Evolutionary conservation across 805 yeast genomes (phyloP), one percentile per base, ranked within the genome.

Genomic region (Suhomyces kilbournensis): DNA sequence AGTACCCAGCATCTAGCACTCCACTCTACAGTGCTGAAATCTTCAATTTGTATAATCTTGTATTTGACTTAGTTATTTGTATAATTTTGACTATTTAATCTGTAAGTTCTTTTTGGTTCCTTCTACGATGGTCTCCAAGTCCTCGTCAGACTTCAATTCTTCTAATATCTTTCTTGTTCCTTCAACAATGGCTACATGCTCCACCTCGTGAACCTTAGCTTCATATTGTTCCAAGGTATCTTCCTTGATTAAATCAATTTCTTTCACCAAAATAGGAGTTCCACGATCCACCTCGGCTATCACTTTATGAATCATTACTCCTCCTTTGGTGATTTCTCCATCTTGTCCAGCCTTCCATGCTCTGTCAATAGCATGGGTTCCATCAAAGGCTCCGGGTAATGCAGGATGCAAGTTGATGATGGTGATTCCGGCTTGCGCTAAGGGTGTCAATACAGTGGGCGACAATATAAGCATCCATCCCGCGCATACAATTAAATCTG

Each of bases 391-490:
- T 25, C 97, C 97, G 1, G 99, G 99, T 54, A 94, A 81, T 0
- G 99, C 98, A 4, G 99, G 99, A 67, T 94, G 99, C 54, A 94
- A 75, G 64, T 94, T 94, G 62, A 94, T 91, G 56, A 94, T 92
- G 35, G 92, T 89, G 26, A 91, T 79, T 1, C 78, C 74, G 3
- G 78, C 82, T 2, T 78, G 67, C 48, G 76, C 81, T 32, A 92
- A 69, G 3, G 92, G 91, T 39, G 74, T 71, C 54, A 94, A 75
- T 59, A 90, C 91, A 19, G 82, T 76, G 3, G 90, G 84, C 1
- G 97, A 88, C 54, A 94, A 76, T 53, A 94, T 94, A 49, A 94
- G 79, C 92, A 94, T 86, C 99, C 99, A 94, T 2, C 99, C 99
- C 4, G 99, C 99, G 72, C 99, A 94, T 5, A 94, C 97, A 40